phyloP scores from a whole-genome alignment of 2,329 filamentous ascomycete species.

The Zymoseptoria pseudotritici region DNA sequence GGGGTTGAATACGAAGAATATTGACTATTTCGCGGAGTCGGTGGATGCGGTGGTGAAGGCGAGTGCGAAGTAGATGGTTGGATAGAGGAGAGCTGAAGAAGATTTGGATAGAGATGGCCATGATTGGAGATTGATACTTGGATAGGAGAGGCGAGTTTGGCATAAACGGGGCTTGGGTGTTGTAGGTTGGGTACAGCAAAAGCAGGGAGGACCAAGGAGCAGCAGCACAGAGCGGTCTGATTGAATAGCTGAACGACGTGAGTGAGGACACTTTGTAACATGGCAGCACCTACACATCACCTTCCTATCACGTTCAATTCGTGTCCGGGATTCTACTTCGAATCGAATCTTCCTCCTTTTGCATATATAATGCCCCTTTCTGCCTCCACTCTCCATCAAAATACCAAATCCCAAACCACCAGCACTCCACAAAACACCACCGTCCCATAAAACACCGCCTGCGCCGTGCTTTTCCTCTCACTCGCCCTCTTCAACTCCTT shows the following conservation, averaged over 20 bases:
- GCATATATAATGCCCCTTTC: background rate
- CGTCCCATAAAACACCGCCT: constrained; percentile 42
- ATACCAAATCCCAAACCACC: constrained; percentile 43
- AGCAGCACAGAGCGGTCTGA: background rate
- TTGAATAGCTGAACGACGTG: background rate
- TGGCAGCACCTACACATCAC: background rate
- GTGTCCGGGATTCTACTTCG: background rate
- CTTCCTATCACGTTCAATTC: background rate
- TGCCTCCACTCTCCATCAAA: constrained; percentile 23
- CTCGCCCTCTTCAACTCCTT: constrained; percentile 79
- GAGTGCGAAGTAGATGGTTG: constrained; percentile 21
- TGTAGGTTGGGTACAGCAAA: background rate
- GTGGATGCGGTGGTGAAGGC: constrained; percentile 74
- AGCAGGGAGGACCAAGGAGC: background rate
- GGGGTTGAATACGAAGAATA: constrained; percentile 83
- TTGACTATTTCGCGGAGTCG: constrained; percentile 87
- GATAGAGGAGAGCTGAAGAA: background rate
- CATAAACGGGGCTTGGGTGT: background rate
- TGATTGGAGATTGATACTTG: background rate
- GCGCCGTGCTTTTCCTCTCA: constrained; percentile 45
- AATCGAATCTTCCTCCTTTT: background rate
- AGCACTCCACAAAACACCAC: constrained; percentile 40
- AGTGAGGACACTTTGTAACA: too few relatives aligned
- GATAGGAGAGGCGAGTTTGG: background rate
- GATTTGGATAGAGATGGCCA: background rate